Percentiles rank a stretch among this genome's conserved stretches.
phyloP scores from a whole-genome alignment of 495 filamentous ascomycete genomes.

The Hypomontagnella monticulosa region DNA sequence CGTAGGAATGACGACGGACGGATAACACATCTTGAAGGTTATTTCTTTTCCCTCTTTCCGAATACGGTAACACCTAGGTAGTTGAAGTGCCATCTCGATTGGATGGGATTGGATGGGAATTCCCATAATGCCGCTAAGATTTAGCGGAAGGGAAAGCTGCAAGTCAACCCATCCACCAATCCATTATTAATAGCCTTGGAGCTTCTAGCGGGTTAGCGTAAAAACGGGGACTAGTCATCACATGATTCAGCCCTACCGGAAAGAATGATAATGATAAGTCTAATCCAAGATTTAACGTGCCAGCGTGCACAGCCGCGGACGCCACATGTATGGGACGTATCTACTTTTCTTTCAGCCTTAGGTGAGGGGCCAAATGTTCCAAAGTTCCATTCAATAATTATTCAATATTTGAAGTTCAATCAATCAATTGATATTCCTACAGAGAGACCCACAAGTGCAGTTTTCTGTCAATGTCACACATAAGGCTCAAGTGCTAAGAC shows the following conservation, averaged over 20 bases:
- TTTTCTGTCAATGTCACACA: too few relatives aligned
- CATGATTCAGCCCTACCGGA: constrained; percentile 49
- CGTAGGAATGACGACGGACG: too few relatives aligned
- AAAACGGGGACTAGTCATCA: constrained; percentile 26
- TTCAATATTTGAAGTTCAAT: too few relatives aligned
- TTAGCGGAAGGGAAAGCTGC: constrained; percentile 10
- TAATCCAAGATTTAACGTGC: constrained; percentile 22
- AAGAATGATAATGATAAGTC: constrained; percentile 21
- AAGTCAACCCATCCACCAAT: constrained; percentile 14
- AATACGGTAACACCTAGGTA: background rate
- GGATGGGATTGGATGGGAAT: constrained; percentile 32
- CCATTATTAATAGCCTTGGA: constrained; percentile 3
- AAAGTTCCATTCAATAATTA: too few relatives aligned
- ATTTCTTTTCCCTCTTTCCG: too few relatives aligned
- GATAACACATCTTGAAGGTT: too few relatives aligned
- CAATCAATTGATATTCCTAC: too few relatives aligned
- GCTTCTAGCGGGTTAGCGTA: constrained; percentile 18
- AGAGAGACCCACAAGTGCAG: too few relatives aligned
- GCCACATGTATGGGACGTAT: constrained; percentile 20
- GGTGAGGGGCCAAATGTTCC: too few relatives aligned
- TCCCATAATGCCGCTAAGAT: constrained; percentile 9
- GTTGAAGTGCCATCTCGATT: constrained; percentile 22
- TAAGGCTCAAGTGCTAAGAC: too few relatives aligned
- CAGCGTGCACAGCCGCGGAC: constrained; percentile 22
- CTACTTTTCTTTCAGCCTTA: too few relatives aligned